Base-by-base conservation (phyloP, 148 eudicot species). In the Chenopodium suecicum region DNA sequence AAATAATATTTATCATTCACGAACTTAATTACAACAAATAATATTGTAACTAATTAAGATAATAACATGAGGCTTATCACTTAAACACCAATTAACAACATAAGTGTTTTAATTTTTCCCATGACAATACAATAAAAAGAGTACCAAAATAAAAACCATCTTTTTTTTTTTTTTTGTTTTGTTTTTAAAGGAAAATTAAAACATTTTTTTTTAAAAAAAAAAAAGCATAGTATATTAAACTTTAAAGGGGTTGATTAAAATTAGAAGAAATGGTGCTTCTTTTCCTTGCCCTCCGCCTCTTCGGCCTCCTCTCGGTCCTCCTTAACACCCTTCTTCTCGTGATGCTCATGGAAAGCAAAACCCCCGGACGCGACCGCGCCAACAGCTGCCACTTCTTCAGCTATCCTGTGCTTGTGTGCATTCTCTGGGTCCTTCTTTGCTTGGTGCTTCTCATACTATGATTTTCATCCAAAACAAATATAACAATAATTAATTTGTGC, bases 271-370 rank as follows among this genome's bases (percentile, higher is more conserved):
- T 81, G 88, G 66, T 83, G 87, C 78, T 85, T 85, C 83, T 87
- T 85, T 50, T 82, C 62, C 58, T 78, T 77, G 5, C 79, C 81
- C 47, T 81, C 78, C 7, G 68, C 31, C 46, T 69, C 87, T 56
- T 85, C 87, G 12, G 79, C 77, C 41, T 82, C 80, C 66, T 85
- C 70, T 11, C 83, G 65, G 47, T 87, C 84, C 22, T 87, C 88
- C 76, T 87, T 81, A 29, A 60, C 46, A 12, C 78, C 86, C 73
- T 87, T 85, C 74, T 80, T 81, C 27, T 83, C 72, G 76, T 87
- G 89, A 41, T 83, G 88, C 70, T 87, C 89, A 41, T 87, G 89
- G 80, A 87, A 76, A 4, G 89, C 89, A 20, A 87, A 87, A 11
- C 89, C 89, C 14, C 87, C 88, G 0, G 84, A 50, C 2, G 79